Evolutionary conservation across 2,329 filamentous ascomycete species (phyloP).

Genomic region (Plectosphaerella sp.): DNA sequence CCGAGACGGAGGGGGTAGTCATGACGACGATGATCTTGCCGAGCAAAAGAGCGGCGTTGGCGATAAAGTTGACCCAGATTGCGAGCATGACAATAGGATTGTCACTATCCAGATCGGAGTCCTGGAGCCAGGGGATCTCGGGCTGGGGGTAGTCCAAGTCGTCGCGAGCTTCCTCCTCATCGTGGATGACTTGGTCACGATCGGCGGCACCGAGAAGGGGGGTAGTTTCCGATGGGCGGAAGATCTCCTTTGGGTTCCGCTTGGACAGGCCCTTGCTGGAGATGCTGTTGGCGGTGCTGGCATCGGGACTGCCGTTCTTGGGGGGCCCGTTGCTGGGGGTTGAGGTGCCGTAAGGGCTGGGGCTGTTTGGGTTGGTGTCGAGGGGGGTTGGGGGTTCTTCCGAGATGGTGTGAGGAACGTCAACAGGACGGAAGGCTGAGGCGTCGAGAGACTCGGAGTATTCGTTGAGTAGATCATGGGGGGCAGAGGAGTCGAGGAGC

Average conservation of each 20-base stretch:
- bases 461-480: conserved; percentile 86
- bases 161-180: conserved; percentile 34
- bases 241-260: conserved; percentile 81
- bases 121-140: conserved; percentile 67
- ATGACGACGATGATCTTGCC: conserved; percentile 75
- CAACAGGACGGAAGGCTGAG: conserved; percentile 47
- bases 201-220: conserved; percentile 53
- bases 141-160: conserved; percentile 34
- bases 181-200: conserved; percentile 39
- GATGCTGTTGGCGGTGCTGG: conserved; percentile 11
- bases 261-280: conserved; percentile 57
- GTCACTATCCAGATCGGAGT: conserved; percentile 66
- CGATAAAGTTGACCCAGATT: conserved; percentile 79
- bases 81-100: conserved; percentile 77
- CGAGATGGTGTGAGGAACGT: conserved; percentile 70
- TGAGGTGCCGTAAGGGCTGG: conserved; percentile 41
- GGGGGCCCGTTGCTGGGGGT: conserved; percentile 13
- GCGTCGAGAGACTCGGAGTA: conserved; percentile 62
- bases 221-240: conserved; percentile 67
- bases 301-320: conserved; percentile 9
- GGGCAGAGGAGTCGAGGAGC: conserved; percentile 85
- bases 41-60: conserved; percentile 69
- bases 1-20: conserved; percentile 75
- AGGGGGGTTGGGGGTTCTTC: conserved; percentile 51
- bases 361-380: conserved; percentile 40